phyloP scores from a whole-genome alignment of 371 early-diverging fungal genomes.

The Pancytospora epiphaga region DNA sequence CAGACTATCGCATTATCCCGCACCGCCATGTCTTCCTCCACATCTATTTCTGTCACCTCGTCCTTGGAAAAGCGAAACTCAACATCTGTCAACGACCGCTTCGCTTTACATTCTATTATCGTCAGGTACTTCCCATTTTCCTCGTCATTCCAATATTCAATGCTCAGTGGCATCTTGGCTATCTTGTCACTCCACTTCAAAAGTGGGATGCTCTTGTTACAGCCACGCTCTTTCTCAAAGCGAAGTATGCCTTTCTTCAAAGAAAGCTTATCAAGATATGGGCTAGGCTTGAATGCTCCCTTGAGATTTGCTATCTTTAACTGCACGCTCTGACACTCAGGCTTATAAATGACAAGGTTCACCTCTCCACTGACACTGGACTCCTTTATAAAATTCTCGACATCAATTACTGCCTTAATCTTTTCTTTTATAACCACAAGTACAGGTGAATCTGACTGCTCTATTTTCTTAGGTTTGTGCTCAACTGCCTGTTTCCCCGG shows the following conservation, averaged over 20 bases:
- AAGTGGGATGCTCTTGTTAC: slow-evolving; percentile 54
- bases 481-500: slow-evolving; percentile 1
- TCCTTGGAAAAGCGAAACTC: slow-evolving; percentile 32
- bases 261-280: slow-evolving; percentile 47
- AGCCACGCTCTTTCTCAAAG: slow-evolving; percentile 42
- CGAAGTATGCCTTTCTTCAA: slow-evolving; percentile 25
- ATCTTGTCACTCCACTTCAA: slow-evolving; percentile 50
- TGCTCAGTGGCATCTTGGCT: slow-evolving; percentile 28
- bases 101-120: slow-evolving; percentile 37
- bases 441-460: slow-evolving; percentile 22
- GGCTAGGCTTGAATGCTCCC: slow-evolving; percentile 41
- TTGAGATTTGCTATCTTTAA: slow-evolving; percentile 23
- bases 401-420: slow-evolving; percentile 46
- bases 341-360: slow-evolving; percentile 45
- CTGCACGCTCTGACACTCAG: slow-evolving; percentile 31
- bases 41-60: slow-evolving; percentile 16
- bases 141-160: slow-evolving; percentile 54
- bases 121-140: slow-evolving; percentile 31
- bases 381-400: slow-evolving; percentile 46
- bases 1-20: slow-evolving; percentile 19
- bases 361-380: slow-evolving; percentile 47
- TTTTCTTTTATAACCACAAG: slow-evolving; percentile 51
- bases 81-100: slow-evolving; percentile 29
- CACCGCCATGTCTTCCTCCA: slow-evolving; percentile 17
- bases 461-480: slow-evolving; percentile 3